Percentiles rank a stretch among this genome's conserved stretches.
Evolutionary conservation across 495 filamentous ascomycete genomes (phyloP).

Genomic region (Hamigera avellanea): DNA sequence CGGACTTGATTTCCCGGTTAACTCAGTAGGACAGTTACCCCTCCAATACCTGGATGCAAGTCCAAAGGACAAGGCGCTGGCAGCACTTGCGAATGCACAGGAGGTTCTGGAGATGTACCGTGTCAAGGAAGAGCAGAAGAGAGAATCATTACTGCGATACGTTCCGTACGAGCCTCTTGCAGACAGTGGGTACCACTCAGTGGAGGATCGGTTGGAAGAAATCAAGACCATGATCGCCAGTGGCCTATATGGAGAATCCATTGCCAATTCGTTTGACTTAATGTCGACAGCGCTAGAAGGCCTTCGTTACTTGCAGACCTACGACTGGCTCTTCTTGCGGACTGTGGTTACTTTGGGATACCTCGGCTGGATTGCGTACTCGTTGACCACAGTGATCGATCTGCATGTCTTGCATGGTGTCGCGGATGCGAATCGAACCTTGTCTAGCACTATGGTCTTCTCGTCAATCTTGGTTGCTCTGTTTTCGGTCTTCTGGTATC

Average conservation of each 20-base stretch:
- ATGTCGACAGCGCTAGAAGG: conserved; percentile 72
- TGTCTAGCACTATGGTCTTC: conserved; percentile 52
- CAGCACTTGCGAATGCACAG: conserved; percentile 72
- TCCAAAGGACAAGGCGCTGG: conserved; percentile 68
- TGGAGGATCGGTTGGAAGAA: conserved; percentile 53
- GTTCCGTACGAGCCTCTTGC: conserved; percentile 54
- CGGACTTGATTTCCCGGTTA: conserved; percentile 84
- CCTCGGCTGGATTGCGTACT: conserved; percentile 92
- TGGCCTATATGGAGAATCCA: conserved; percentile 60
- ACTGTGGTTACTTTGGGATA: conserved; percentile 91
- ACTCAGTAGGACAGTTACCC: conserved; percentile 91
- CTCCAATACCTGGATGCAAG: conserved; percentile 66
- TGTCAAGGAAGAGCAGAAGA: conserved; percentile 86
- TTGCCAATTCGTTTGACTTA: conserved; percentile 60
- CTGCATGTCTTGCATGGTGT: conserved; percentile 73
- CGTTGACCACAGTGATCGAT: conserved; percentile 83
- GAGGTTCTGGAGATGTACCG: conserved; percentile 94
- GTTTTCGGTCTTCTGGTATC: conserved; percentile 68
- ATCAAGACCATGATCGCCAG: conserved; percentile 57
- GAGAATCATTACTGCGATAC: conserved; percentile 61
- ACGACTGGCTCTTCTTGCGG: conserved; percentile 95
- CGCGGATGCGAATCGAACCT: conserved; percentile 52
- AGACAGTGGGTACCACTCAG: conserved; percentile 43
- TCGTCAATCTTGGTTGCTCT: conserved; percentile 61
- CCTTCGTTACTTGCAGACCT: conserved; percentile 87